phyloP scores from a whole-genome alignment of 2,329 filamentous ascomycete genomes.

The Macroventuria anomochaeta region DNA sequence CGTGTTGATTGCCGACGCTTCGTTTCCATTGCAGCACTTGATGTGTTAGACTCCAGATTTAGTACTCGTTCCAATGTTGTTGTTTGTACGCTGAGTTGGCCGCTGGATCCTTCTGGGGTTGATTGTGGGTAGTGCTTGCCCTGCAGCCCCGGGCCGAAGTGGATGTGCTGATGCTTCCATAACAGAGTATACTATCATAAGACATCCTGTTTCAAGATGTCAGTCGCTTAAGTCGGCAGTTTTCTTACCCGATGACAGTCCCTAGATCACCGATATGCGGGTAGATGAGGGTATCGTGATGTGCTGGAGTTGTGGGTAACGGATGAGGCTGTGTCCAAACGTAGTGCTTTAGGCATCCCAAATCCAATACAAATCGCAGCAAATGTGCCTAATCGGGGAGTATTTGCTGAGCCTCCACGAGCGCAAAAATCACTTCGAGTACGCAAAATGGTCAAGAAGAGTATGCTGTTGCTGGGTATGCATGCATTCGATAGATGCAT shows the following conservation, averaged over 20 bases:
- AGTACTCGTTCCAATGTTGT: too few relatives aligned
- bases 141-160: background rate
- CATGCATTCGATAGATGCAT: constrained; percentile 3
- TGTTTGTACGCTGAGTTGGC: too few relatives aligned
- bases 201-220: background rate
- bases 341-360: constrained; percentile 10
- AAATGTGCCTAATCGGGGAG: background rate
- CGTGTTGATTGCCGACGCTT: too few relatives aligned
- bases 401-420: background rate
- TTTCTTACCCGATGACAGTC: background rate
- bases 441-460: background rate
- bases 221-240: background rate
- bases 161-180: background rate
- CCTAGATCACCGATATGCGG: background rate
- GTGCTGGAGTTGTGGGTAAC: background rate
- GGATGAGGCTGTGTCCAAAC: constrained; percentile 9
- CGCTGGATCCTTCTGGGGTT: too few relatives aligned
- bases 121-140: background rate
- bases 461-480: background rate
- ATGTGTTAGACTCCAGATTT: too few relatives aligned
- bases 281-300: background rate
- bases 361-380: constrained; percentile 2
- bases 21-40: too few relatives aligned
- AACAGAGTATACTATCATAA: background rate
- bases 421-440: background rate